Base-by-base conservation (phyloP, 1,284 basidiomycete species). In the Peniophora sp. region DNA sequence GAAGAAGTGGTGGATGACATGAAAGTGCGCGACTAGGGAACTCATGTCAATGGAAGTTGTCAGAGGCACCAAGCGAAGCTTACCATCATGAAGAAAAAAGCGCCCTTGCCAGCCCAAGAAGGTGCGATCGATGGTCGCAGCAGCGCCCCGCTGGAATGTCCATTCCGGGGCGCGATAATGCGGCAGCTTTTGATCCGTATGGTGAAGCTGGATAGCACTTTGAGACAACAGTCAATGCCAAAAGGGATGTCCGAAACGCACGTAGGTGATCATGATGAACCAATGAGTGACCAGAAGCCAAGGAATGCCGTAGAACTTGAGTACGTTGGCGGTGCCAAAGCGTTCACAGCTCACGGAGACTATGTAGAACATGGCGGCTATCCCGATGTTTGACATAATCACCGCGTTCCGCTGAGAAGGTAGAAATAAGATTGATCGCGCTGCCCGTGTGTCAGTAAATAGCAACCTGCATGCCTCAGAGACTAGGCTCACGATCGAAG, bases 121-220 rank as follows among this genome's bases (percentile, higher is more conserved):
- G 52, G 67, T 63, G 53, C 81, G 71, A 66, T 84, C 81, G 51
- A 81, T 72, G 49, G 83, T 85, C 58, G 77, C 74, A 34, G 83
- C 75, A 9, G 81, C 83, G 47, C 83, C 82, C 51, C 81, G 76
- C 54, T 75, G 73, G 66, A 81, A 85, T 52, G 71, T 83, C 79
- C 63, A 66, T 35, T 55, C 56, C 46, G 64, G 66, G 65, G 76
- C 72, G 72, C 87, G 71, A 74, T 76, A 79, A 56, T 78, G 75
- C 9, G 76, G 76, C 23, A 77, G 58, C 3, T 61, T 58, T 3
- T 73, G 71, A 52, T 75, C 74, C 2, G 77, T 78, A 59, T 80
- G 77, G 54, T 79, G 76, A 3, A 80, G 67, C 43, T 45, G 22
- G 23, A 45, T 24, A 45, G 37, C 15, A n/a, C n/a, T n/a, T 20